Percentiles rank a stretch among this genome's conserved stretches.
Conservation (phyloP, 75 land plant species). For the Cryptomeria japonica region DNA sequence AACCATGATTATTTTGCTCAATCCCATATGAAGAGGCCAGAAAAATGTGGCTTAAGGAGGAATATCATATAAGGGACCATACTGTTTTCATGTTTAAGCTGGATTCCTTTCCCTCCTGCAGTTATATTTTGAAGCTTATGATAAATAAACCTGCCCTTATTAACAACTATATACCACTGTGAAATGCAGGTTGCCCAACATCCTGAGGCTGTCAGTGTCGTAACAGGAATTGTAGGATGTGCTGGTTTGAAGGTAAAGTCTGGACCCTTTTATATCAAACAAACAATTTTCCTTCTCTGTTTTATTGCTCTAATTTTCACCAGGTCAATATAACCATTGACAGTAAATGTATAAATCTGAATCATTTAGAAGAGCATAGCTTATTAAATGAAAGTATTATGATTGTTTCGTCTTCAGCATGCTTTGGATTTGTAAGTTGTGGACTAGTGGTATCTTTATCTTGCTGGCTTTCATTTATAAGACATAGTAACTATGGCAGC, state of each 20-base stretch:
- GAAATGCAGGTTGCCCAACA: slow-evolving; percentile 85
- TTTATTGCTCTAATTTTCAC: not conserved
- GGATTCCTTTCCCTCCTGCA: not conserved
- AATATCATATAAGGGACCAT: slow-evolving; percentile 1
- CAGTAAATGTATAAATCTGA: not conserved
- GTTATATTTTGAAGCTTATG: slow-evolving; percentile 12
- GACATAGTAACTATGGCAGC: not conserved
- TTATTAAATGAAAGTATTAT: not conserved
- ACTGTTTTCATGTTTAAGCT: not conserved
- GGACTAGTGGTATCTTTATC: not conserved
- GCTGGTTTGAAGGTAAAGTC: slow-evolving; percentile 87
- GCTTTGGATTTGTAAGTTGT: not conserved
- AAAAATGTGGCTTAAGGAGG: not conserved
- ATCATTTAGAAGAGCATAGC: not conserved
- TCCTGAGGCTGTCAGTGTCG: slow-evolving; percentile 94
- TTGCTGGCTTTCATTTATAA: not conserved
- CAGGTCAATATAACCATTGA: not conserved
- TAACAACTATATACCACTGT: not conserved
- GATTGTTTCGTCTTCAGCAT: not conserved
- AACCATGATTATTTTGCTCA: not conserved
- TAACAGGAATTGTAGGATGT: slow-evolving; percentile 98
- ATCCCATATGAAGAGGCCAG: not conserved
- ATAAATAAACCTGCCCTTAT: not conserved
- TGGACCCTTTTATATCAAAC: not conserved
- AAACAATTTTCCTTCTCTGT: slow-evolving; percentile 6